phyloP scores from a whole-genome alignment of 306 rosid genomes.

The Vigna unguiculata region DNA sequence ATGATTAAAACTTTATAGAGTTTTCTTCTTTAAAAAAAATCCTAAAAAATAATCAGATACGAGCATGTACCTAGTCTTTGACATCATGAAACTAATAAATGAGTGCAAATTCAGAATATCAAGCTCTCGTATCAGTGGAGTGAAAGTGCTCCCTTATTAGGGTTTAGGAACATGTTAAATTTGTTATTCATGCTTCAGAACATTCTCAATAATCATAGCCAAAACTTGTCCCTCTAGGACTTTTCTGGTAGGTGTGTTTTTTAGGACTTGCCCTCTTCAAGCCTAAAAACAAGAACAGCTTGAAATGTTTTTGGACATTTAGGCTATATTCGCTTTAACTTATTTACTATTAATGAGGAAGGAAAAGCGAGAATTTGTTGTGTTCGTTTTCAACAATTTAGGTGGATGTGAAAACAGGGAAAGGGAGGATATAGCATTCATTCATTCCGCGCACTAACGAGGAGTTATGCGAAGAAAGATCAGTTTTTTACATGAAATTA shows the following conservation, averaged over 20 bases:
- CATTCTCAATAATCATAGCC: neutral
- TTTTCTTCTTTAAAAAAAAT: neutral
- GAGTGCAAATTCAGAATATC: neutral
- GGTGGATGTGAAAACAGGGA: no score
- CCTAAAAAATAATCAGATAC: neutral
- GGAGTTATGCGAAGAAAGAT: no score
- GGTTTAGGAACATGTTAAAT: constrained; percentile 23
- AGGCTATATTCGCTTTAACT: no score
- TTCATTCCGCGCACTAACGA: no score
- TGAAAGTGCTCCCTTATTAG: constrained; percentile 21
- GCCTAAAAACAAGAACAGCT: neutral
- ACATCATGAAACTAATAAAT: neutral
- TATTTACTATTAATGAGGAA: no score
- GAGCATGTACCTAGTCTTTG: neutral
- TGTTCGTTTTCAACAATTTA: no score
- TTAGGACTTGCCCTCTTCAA: neutral
- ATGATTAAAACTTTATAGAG: neutral
- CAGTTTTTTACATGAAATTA: no score
- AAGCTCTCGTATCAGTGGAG: neutral
- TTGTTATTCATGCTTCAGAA: neutral
- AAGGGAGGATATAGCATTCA: no score
- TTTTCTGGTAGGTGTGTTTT: neutral
- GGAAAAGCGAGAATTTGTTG: no score
- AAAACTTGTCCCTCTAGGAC: neutral
- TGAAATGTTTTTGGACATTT: neutral